Percentiles rank a stretch among this genome's conserved stretches.
phyloP scores from a whole-genome alignment of 177 flowering plant species.

The Telopea speciosissima region DNA sequence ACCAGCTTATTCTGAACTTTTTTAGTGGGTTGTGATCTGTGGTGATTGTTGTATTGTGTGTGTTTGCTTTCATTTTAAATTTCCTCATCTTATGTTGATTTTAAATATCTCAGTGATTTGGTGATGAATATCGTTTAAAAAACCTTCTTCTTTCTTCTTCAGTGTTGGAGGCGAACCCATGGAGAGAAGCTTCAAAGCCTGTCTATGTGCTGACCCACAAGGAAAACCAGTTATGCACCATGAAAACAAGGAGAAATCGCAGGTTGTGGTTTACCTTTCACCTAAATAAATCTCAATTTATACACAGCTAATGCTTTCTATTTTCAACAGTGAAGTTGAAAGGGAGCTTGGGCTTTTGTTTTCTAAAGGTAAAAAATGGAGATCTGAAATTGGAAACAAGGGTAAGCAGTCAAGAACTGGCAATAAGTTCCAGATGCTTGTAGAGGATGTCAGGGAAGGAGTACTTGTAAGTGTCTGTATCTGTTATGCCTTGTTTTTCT shows the following conservation, averaged over 20 bases:
- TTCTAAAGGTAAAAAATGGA: slow-evolving; percentile 54
- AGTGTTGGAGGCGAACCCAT: slow-evolving; percentile 93
- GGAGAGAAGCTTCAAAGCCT: slow-evolving; percentile 81
- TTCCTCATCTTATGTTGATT: too few species aligned
- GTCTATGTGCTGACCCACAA: slow-evolving; percentile 86
- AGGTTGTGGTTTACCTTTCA: slow-evolving; percentile 39
- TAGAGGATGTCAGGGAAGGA: slow-evolving; percentile 93
- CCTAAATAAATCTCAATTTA: background rate
- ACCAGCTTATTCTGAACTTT: too few species aligned
- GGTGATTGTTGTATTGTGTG: too few species aligned
- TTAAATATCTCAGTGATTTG: background rate
- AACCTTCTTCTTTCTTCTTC: slow-evolving; percentile 11
- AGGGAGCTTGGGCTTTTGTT: slow-evolving; percentile 80
- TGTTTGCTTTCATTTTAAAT: too few species aligned
- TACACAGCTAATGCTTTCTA: slow-evolving; percentile 1
- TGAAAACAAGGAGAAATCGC: slow-evolving; percentile 88
- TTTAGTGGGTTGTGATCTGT: too few species aligned
- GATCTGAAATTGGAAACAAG: slow-evolving; percentile 41
- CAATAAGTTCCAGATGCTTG: slow-evolving; percentile 77
- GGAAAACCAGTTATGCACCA: slow-evolving; percentile 87
- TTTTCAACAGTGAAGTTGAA: slow-evolving; percentile 80
- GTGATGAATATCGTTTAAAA: background rate
- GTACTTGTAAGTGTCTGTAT: slow-evolving; percentile 62
- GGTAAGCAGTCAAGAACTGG: slow-evolving; percentile 43
- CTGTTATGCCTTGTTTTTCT: background rate